Base-by-base conservation (phyloP, 2,329 filamentous ascomycete genomes). In the Colletotrichum sp. region DNA sequence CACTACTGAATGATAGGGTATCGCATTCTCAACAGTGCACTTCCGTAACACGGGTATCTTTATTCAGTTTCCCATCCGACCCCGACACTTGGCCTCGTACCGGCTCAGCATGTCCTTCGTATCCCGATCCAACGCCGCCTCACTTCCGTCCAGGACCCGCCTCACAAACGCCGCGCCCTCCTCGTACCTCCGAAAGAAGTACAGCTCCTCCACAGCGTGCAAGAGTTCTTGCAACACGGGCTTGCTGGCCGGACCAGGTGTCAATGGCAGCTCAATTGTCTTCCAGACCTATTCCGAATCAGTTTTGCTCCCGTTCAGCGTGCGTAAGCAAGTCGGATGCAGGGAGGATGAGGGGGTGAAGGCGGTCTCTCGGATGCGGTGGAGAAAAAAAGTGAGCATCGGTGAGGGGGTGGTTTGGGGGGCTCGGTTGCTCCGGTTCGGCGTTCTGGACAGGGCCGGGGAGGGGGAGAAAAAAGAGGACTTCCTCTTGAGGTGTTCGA, bases 141-240 rank as follows among this genome's bases (percentile, higher is more conserved):
- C 79, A 16, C 78, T 80, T 9, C 78, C 80, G 6, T 81, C 81
- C 8, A 90, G 79, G 1, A 87, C 81, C 6, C 79, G 77, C 4
- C 79, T 71, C 8, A 87, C 82, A 60, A 92, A 86, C 13, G 80
- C 78, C n/a, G 85, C 83, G 3, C 86, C 89, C 70, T 89, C 86
- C 1, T 81, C 81, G 73, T 86, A 92, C 39, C 86, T 83, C 8
- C 85, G 82, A 78, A 88, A 88, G 80, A 90, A 92, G 79, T 92
- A 92, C 60, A 92, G 84, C 81, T 92, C 90, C 80, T 92, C 90
- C 9, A 90, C 88, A 1, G 90, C 90, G 79, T 92, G 89, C 24
- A 91, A 75, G 12, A 90, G 78, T n/a, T 88, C 86, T 77, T 91
- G 89, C 2, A 86, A 83, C 39, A 87, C 84, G 57, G 86, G 86